Evolutionary conservation across 306 rosid genomes (phyloP).

Genomic region (Gynostemma pentaphyllum): DNA sequence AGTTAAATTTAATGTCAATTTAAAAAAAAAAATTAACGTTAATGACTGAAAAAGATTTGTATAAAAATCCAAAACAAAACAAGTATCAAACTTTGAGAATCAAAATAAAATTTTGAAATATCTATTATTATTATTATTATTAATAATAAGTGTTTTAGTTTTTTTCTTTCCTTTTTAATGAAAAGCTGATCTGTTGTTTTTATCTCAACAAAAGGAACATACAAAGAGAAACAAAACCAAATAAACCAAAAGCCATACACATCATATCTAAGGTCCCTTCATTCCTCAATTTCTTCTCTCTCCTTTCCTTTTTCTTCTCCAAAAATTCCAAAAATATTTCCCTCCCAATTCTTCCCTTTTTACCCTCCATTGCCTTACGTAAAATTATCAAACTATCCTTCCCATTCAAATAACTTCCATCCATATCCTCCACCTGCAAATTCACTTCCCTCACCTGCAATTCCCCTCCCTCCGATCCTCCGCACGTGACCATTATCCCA

Average conservation of each 20-base stretch:
- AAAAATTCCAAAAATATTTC: slow-evolving; percentile 25
- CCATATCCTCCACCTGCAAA: slow-evolving; percentile 65
- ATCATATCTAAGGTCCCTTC: slow-evolving; percentile 61
- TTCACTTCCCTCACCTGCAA: slow-evolving; percentile 55
- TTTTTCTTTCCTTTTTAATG: too few relatives aligned
- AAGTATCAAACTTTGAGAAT: too few relatives aligned
- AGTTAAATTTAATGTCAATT: too few relatives aligned
- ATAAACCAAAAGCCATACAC: slow-evolving; percentile 32
- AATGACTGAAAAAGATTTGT: too few relatives aligned
- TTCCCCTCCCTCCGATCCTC: slow-evolving; percentile 26
- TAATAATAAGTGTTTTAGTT: too few relatives aligned
- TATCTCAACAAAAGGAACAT: slow-evolving; percentile 20
- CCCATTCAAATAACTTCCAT: slow-evolving; percentile 46
- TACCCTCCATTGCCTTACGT: slow-evolving; percentile 32
- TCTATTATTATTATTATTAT: too few relatives aligned
- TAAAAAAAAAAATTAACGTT: too few relatives aligned
- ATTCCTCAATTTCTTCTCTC: slow-evolving; percentile 28
- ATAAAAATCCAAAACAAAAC: too few relatives aligned
- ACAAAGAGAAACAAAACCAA: slow-evolving; percentile 18
- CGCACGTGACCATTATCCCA: slow-evolving; percentile 31
- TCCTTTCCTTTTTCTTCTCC: slow-evolving; percentile 31
- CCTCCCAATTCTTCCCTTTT: slow-evolving; percentile 19
- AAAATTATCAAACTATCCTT: slow-evolving; percentile 59
- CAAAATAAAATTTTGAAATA: too few relatives aligned
- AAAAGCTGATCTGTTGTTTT: too few relatives aligned